A percentile compares a stretch with the other conserved stretches of the same genome.
Evolutionary conservation across 495 filamentous ascomycete species (phyloP).

Genomic region (Penicillium mononematosum): DNA sequence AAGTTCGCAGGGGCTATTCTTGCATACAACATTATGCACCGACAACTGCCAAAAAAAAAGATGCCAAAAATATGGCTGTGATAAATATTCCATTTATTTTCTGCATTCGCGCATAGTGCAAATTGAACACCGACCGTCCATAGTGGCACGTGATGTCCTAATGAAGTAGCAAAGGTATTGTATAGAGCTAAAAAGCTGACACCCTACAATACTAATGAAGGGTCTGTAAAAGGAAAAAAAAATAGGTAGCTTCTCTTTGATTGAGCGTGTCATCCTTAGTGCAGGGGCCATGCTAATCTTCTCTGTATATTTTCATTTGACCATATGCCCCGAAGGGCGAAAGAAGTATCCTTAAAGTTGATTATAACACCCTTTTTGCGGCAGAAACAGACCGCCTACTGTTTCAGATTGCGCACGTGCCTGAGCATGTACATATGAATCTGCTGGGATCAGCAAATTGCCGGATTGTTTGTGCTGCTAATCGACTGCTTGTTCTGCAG

Average conservation of each 20-base stretch:
- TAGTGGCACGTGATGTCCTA: not conserved
- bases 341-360: constrained; percentile 14
- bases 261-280: constrained; percentile 99
- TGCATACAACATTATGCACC: not conserved
- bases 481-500: not conserved
- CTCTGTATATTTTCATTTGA: constrained; percentile 83
- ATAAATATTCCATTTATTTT: not conserved
- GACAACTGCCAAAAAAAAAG: not conserved
- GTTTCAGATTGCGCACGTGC: not conserved
- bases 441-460: not conserved
- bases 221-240: constrained; percentile 48
- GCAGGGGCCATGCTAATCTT: constrained; percentile 99
- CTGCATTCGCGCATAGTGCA: not conserved
- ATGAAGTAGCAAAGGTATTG: not conserved
- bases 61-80: not conserved
- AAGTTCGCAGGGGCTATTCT: not conserved
- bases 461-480: not conserved
- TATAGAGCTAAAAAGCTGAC: not conserved
- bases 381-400: constrained; percentile 7
- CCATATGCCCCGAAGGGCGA: constrained; percentile 72
- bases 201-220: not conserved
- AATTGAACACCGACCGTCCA: not conserved
- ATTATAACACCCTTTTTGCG: constrained; percentile 20
- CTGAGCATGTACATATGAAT: not conserved
- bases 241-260: constrained; percentile 92